Percentiles rank a stretch among this genome's conserved stretches.
Evolutionary conservation across 352 stramenopile species (phyloP).

Genomic region (Globisporangium orthogonon): DNA sequence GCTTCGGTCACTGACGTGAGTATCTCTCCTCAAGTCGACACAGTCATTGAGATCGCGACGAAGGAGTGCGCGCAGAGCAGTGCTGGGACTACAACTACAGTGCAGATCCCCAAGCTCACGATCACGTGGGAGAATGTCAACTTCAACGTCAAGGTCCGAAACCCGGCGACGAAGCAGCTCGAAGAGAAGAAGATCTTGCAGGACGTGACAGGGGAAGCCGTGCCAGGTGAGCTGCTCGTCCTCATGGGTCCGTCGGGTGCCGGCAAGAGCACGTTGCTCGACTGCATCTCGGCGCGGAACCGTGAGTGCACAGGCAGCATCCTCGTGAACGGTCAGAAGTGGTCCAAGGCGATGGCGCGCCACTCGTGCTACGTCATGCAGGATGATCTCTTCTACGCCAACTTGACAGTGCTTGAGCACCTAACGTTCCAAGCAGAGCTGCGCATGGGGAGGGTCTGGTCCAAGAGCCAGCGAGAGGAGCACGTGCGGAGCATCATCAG

Average conservation of each 20-base stretch:
- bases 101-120: constrained; percentile 20
- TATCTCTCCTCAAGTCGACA: background rate
- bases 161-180: constrained; percentile 16
- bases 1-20: background rate
- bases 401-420: constrained; percentile 82
- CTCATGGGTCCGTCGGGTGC: constrained; percentile 36
- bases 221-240: constrained; percentile 21
- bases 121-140: constrained; percentile 28
- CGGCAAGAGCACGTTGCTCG: constrained; percentile 32
- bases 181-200: constrained; percentile 38
- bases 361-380: constrained; percentile 68
- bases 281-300: constrained; percentile 33
- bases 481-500: constrained; percentile 28
- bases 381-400: constrained; percentile 81
- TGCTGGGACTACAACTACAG: constrained; percentile 16
- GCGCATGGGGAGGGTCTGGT: constrained; percentile 30
- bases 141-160: constrained; percentile 21
- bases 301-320: constrained; percentile 43
- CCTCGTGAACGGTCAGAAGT: constrained; percentile 45
- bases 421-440: constrained; percentile 77
- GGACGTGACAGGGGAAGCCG: constrained; percentile 26
- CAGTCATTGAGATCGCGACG: constrained; percentile 10
- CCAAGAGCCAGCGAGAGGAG: constrained; percentile 14
- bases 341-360: constrained; percentile 20
- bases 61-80: constrained; percentile 19